These are phyloP conservation scores for Parastagonospora nodorum DNA, from an alignment of 2,329 filamentous ascomycete species.

Conservation along the genomic window DNA sequence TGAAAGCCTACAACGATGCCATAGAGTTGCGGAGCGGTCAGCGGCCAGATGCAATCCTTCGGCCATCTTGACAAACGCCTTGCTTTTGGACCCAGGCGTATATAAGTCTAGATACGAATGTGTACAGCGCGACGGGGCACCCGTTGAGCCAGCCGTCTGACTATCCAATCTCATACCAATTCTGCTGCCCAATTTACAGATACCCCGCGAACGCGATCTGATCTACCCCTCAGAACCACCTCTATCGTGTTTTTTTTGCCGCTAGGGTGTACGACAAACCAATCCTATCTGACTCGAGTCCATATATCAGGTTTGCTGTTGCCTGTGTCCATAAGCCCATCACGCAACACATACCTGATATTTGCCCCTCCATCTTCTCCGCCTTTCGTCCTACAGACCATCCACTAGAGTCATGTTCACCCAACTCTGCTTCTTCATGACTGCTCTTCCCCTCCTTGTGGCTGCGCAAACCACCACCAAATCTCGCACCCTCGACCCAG, in stretches of 20 bases:
- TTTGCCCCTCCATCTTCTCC: neutral
- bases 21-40: conserved; percentile 17
- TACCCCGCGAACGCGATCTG: conserved; percentile 4
- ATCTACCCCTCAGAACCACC: conserved; percentile 1
- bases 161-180: conserved; percentile 2
- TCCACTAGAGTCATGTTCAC: conserved; percentile 3
- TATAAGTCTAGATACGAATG: conserved; percentile 17
- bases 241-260: neutral
- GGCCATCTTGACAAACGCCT: conserved; percentile 6
- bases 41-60: conserved; percentile 17
- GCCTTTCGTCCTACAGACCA: neutral
- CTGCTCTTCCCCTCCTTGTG: conserved; percentile 17
- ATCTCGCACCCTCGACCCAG: conserved; percentile 50
- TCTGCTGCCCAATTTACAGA: conserved; percentile 1
- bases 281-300: neutral
- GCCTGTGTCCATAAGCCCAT: neutral
- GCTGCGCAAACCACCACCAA: conserved; percentile 29
- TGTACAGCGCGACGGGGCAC: neutral
- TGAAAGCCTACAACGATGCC: conserved; percentile 21
- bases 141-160: neutral
- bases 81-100: conserved; percentile 11
- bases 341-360: neutral
- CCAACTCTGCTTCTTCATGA: conserved; percentile 10
- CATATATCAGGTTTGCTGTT: conserved; percentile 1
- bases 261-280: neutral